phyloP scores from a whole-genome alignment of 768 basidiomycete species.

The Lepiota venenata region DNA sequence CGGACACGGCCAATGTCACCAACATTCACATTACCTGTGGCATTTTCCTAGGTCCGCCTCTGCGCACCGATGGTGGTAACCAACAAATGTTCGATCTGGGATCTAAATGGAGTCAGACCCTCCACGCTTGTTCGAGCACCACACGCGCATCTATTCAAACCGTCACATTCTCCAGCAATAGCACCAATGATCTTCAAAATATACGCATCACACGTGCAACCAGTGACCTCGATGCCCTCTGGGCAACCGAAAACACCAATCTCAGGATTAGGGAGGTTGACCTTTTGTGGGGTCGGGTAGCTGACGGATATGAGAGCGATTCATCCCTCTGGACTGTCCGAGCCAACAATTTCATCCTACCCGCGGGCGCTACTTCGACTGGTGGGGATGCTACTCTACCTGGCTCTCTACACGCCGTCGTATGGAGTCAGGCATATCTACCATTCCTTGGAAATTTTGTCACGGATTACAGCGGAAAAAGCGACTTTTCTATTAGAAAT shows the following conservation, averaged over 20 bases:
- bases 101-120: conserved; percentile 12
- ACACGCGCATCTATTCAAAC: neutral
- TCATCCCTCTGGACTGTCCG: neutral
- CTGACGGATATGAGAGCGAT: neutral
- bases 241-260: neutral
- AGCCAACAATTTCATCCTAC: neutral
- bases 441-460: no score
- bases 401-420: no score
- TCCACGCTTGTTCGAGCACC: conserved; percentile 7
- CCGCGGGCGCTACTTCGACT: no score
- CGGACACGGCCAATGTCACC: neutral
- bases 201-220: neutral
- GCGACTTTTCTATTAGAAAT: no score
- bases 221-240: neutral
- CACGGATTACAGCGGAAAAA: no score
- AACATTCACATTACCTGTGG: neutral
- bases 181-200: neutral
- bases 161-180: neutral
- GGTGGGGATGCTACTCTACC: no score
- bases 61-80: conserved; percentile 7
- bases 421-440: no score
- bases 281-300: neutral
- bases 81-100: conserved; percentile 8
- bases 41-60: neutral
- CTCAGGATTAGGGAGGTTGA: neutral